Evolutionary conservation across 2,329 filamentous ascomycete genomes (phyloP).

Genomic region (Paramyrothecium roridum): DNA sequence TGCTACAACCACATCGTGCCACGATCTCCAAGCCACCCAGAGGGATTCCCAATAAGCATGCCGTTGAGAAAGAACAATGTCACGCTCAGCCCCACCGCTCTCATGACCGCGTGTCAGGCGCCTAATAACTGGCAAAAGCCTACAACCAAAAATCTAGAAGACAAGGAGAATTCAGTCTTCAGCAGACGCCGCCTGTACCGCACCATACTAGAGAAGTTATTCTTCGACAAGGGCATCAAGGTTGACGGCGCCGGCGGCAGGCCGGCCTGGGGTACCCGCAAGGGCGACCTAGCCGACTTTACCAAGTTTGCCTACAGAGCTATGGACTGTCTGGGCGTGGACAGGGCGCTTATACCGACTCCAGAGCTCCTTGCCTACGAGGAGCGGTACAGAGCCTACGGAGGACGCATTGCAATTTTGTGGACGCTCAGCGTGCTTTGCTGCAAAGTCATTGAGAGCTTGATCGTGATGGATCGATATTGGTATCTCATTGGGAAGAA

Average conservation of each 20-base stretch:
- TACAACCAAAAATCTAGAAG: slow-evolving; percentile 3
- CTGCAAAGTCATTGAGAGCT: slow-evolving; percentile 27
- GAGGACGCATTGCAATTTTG: slow-evolving; percentile 23
- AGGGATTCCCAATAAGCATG: slow-evolving; percentile 34
- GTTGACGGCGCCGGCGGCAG: slow-evolving; percentile 5
- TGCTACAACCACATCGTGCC: slow-evolving; percentile 30
- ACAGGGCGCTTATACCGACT: slow-evolving; percentile 6
- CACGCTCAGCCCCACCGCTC: slow-evolving; percentile 22
- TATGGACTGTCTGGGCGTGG: slow-evolving; percentile 17
- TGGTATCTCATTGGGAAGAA: slow-evolving; percentile 22
- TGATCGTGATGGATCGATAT: slow-evolving; percentile 26
- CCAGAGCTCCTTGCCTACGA: slow-evolving; percentile 21
- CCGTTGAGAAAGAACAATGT: slow-evolving; percentile 16
- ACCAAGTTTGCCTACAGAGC: slow-evolving; percentile 19
- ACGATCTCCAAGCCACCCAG: slow-evolving; percentile 30
- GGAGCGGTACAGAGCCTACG: slow-evolving; percentile 12
- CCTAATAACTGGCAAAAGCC: slow-evolving; percentile 27
- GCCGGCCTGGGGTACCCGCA: slow-evolving; percentile 25
- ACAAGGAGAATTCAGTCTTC: slow-evolving; percentile 12
- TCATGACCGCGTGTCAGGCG: slow-evolving; percentile 29
- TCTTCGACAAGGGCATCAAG: slow-evolving; percentile 19
- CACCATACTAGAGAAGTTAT: slow-evolving; percentile 19
- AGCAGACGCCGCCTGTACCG: slow-evolving; percentile 22
- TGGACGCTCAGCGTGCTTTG: slow-evolving; percentile 28
- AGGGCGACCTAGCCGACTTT: slow-evolving; percentile 21